Base-by-base conservation (phyloP, 345 rosid species). In the Sisymbrium irio region DNA sequence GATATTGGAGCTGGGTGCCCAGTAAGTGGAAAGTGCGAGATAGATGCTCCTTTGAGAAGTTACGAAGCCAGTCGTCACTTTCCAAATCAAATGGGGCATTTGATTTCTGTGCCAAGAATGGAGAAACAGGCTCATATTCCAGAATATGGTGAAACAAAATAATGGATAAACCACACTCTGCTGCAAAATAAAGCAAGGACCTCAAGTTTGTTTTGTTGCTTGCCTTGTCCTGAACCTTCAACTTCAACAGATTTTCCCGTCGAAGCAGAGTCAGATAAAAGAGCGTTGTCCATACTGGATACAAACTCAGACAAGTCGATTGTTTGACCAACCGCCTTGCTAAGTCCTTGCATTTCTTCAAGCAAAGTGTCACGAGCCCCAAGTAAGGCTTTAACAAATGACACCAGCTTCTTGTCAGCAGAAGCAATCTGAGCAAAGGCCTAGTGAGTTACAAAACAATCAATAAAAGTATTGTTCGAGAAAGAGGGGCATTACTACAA, bases 351-450 rank as follows among this genome's bases (percentile, higher is more conserved):
- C 78, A 92, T 77, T 78, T 88, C 96, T 77, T 80, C 91, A 12
- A 90, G 77, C 78, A 89, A 82, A 69, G 81, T 69, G 67, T 88
- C 88, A 62, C 96, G 89, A 45, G 98, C 85, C 76, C 79, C 81
- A 71, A 96, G 67, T 71, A 96, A 78, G 69, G 97, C 83, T 83
- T 86, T 92, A 20, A 89, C 85, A 79, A 83, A 78, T 81, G 77
- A 69, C 28, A 78, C 77, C 72, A 81, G 83, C 66, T 88, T 86
- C 73, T 66, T 62, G 77, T 83, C 84, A 15, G 70, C 69, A 77
- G 87, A 79, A 79, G 78, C 81, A 65, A 62, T 49, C 69, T 75
- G 78, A 73, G 69, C 77, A 55, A 72, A 49, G 42, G 80, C 84
- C 91, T 86, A 82, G 61, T 57, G 75, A 80, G 84, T 69, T 58